Evolutionary conservation across 257 asterid species (phyloP).

Genomic region (Solanum neorickii): DNA sequence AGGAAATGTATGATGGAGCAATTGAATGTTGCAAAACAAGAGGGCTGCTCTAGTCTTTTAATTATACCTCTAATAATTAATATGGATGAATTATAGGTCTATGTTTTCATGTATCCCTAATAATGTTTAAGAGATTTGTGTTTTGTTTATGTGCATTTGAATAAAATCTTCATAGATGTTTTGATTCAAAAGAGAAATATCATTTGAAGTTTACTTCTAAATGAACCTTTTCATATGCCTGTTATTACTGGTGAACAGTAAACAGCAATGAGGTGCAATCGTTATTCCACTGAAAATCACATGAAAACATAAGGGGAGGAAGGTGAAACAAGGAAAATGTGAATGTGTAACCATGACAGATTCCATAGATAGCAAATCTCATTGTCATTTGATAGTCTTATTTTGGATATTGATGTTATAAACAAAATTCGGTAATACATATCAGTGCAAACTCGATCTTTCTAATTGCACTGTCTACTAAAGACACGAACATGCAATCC

Average conservation of each 20-base stretch:
- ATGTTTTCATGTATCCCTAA: too few relatives aligned
- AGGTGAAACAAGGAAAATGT: neutral
- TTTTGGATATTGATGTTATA: neutral
- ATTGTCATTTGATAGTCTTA: neutral
- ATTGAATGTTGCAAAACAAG: too few relatives aligned
- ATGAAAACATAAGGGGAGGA: neutral
- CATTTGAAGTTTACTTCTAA: neutral
- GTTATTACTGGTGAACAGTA: too few relatives aligned
- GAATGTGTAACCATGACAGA: neutral
- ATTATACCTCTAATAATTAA: too few relatives aligned
- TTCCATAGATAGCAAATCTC: neutral
- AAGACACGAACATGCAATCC: slow-evolving; percentile 27
- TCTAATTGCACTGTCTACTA: neutral
- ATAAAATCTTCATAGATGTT: neutral
- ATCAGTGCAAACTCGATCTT: neutral
- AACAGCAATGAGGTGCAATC: too few relatives aligned
- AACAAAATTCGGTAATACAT: neutral
- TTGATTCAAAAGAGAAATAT: neutral
- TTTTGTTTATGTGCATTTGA: too few relatives aligned
- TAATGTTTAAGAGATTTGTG: too few relatives aligned
- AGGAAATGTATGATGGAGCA: too few relatives aligned
- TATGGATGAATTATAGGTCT: too few relatives aligned
- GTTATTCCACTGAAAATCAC: neutral
- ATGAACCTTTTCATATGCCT: too few relatives aligned
- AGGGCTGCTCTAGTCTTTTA: too few relatives aligned